Base-by-base conservation (phyloP, 2,329 filamentous ascomycete species). In the Trichoderma koningii region DNA sequence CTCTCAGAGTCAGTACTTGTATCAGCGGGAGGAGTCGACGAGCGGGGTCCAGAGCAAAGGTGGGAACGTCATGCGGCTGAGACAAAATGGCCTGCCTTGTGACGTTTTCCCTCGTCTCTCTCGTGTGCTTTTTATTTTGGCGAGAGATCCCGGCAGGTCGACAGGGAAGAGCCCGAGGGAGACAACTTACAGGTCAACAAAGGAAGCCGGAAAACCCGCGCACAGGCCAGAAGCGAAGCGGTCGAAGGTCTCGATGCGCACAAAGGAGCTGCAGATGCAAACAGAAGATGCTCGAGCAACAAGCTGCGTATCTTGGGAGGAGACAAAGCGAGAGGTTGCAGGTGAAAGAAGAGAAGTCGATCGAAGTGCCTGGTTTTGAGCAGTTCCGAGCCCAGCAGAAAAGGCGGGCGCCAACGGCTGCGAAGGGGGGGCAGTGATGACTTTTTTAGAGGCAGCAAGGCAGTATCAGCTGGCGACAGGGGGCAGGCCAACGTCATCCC, bases 401-500 rank as follows among this genome's bases (percentile, higher is more conserved):
- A 44, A 52, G 63, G 62, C 52, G 53, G 62, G 62, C 62, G 62
- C 51, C 62, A 55, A 48, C 44, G 44, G 53, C 45, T 38, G 34
- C 34, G 44, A 52, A 57, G 62, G 57, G 57, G 57, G 57, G 57
- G 64, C 59, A 59, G 59, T 66, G 64, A 65, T 64, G 44, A 23
- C 26, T 52, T 64, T 60, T 48, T 55, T 38, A 50, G 48, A 53
- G 65, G 52, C 65, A 64, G 53, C 65, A 66, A 66, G 65, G 64
- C 64, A 66, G 64, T 63, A 66, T 66, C 64, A 66, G 64, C 64
- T 66, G 64, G 64, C 30, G 55, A 45, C 57, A 63, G 64, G 64
- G 34, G 64, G 64, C 50, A 47, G 55, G 38, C 45, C 55, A 52
- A 63, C 64, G 64, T 66, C 64, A 66, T 62, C 57, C 64, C 45